A percentile compares a stretch with the other conserved stretches of the same genome.
Conservation (phyloP, 345 rosid genomes). For the Pistacia vera region DNA sequence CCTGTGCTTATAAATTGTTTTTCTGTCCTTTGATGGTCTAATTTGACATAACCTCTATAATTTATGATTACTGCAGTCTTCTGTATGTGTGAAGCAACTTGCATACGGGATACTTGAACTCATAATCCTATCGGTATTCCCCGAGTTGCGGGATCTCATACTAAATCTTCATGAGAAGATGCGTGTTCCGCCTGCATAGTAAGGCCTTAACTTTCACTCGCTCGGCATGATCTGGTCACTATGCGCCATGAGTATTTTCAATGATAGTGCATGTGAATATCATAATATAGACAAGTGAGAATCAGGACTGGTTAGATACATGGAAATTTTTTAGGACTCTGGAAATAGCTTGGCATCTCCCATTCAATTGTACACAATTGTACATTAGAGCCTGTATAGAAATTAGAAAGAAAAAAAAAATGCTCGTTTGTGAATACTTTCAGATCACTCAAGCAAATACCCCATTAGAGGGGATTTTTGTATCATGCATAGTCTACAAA, state of each 20-base stretch:
- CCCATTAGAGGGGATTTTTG: constrained; percentile 24
- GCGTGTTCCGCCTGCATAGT: constrained; percentile 26
- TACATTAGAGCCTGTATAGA: constrained; percentile 30
- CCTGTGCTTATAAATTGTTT: neutral
- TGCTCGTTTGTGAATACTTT: neutral
- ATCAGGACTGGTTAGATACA: constrained; percentile 8
- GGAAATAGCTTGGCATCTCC: constrained; percentile 13
- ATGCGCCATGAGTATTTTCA: neutral
- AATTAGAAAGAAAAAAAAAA: constrained; percentile 10
- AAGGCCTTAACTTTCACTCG: neutral
- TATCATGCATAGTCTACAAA: constrained; percentile 2
- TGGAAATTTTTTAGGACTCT: constrained; percentile 2
- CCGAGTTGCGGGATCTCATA: constrained; percentile 78
- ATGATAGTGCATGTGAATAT: constrained; percentile 1
- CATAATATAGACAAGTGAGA: neutral
- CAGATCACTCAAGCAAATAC: neutral
- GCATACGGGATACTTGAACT: constrained; percentile 75
- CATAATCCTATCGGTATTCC: constrained; percentile 73
- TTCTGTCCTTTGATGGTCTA: neutral
- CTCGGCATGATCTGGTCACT: neutral
- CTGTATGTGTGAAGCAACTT: constrained; percentile 88
- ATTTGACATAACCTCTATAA: neutral
- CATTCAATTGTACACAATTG: constrained; percentile 36
- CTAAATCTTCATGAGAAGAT: constrained; percentile 59
- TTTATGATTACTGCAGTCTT: constrained; percentile 59